Base-by-base conservation (phyloP, 2,329 filamentous ascomycete species). In the Sarocladium kiliense region DNA sequence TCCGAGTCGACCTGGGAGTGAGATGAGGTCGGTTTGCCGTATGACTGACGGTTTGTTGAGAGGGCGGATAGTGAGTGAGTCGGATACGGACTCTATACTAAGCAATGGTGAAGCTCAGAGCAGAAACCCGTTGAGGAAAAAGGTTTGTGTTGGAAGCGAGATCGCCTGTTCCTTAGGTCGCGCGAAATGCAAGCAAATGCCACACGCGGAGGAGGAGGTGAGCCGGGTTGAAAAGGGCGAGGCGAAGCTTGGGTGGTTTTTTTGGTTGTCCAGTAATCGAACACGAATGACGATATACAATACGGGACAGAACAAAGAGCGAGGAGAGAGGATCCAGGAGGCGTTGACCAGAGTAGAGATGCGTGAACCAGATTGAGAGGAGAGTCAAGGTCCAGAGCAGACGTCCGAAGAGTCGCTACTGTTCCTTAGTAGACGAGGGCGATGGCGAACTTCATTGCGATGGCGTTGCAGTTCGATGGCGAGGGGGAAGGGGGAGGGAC, bases 341-440 rank as follows among this genome's bases (percentile, higher is more conserved):
- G 50, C 50, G 50, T 53, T 53, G 50, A 53, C 50, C 50, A 53
- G 50, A 53, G 34, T 39, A 41, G 34, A 41, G 47, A 41, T 21
- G 50, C 30, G 50, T 41, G 34, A 53, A 53, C 36, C 47, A 23
- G 30, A 36, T 69, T 63, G 69, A 73, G 68, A 67, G 66, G 70
- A 68, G 65, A 68, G 65, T 65, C 57, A 65, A 53, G 59, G 66
- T 64, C 70, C 68, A 65, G 65, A 79, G 78, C 78, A 78, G 77
- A 81, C 78, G 50, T 79, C 74, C 74, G 63, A 67, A 70, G 71
- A 79, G 77, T 77, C 77, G 78, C 74, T 75, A 74, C 72, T 63
- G 66, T 70, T 68, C 68, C 63, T 74, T 75, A 81, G 68, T 53
- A 39, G 50, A 41, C 19, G 50, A 80, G 72, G 72, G 70, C 71